Evolutionary conservation across 768 basidiomycete genomes (phyloP), one percentile per base, ranked within the genome.

Genomic region (Hortiboletus campestris): DNA sequence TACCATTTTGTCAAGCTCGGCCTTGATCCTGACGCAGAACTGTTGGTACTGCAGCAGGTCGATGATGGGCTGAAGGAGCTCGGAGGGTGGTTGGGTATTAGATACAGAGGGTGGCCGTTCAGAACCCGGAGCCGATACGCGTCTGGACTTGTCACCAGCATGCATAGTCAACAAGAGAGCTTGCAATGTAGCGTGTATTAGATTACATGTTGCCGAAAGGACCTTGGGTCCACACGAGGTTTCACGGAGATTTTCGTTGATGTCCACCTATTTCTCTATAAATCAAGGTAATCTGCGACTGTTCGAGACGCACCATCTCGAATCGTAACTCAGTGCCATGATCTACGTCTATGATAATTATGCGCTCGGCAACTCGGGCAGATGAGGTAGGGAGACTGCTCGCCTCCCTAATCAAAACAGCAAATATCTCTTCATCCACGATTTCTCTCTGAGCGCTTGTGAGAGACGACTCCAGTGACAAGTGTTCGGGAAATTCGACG

Each of bases 341-440:
- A 19, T 89, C 86, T n/a, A 84, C 85, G 55, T 91, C 88, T 49
- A 94, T 81, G 34, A 82, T 80, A 29, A 94, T 85, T 39, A 88
- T 74, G 35, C 88, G 80, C 65, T 94, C 91, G 3, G 89, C 86
- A 6, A 93, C 89, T 25, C 84, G 80, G 12, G 88, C 88, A 32
- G 87, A 84, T 4, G 87, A 87, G 1, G 87, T 89, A 14, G 89
- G 86, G 11, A 93, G 75, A 56, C 68, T 81, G 52, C 86, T 84
- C n/a, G 89, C 88, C 71, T 93, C 91, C 64, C 75, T 80, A 39
- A 91, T 87, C 20, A 94, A 75, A 20, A 83, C 64, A 4, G 84
- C 75, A 59, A 91, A 94, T 38, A 93, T 85, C 64, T 94, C 91
- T 64, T 88, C 85, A 53, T 94, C 89, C 6, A 91, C 79, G 14